Evolutionary conservation across 73 alveolate genomes (phyloP), one percentile per base, ranked within the genome.

Genomic region (Symbiodinium pilosum): DNA sequence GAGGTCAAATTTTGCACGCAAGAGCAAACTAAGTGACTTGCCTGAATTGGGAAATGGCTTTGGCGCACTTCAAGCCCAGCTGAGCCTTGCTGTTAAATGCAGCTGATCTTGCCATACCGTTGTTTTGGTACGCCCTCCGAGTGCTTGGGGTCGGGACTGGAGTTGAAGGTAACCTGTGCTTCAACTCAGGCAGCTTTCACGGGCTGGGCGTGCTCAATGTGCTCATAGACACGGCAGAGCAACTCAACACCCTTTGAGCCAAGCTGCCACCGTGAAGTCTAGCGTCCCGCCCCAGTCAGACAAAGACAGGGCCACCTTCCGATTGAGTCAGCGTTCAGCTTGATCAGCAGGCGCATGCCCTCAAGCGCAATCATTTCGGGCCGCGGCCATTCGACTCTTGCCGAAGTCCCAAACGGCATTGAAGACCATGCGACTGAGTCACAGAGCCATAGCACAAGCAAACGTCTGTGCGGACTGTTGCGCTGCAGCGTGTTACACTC

Each of bases 381-480:
- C 2, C 11, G 30, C 56, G 39, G 34, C 96, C 96, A 91, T 91
- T 44, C 98, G 89, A 84, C 98, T 92, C 92, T 71, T 68, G 38
- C 92, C 92, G 26, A 73, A 92, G 98, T 92, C 98, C 98, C 98
- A 92, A 14, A 92, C 92, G 11, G 98, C 75, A 16, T 92, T 92
- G 98, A 92, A 92, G 64, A 92, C 92, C 98, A 92, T 92, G 68
- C 98, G 98, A 92, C 92, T 77, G 11, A 47, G 92, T 32, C 54
- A 40, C 59, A 59, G 20, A 14, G 94, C 51, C 84, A 16, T 26
- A 1, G 71, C 38, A 39, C 92, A 43, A 43, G 75, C 75, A 21
- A 81, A 18, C n/a, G 38, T 26, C 9, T 7, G 52, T 32, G 30
- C 38, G 14, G 52, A 21, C 24, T 81, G 11, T 21, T 18, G 7